Base-by-base conservation (phyloP, 306 rosid species). In the Aeschynomene evenia region DNA sequence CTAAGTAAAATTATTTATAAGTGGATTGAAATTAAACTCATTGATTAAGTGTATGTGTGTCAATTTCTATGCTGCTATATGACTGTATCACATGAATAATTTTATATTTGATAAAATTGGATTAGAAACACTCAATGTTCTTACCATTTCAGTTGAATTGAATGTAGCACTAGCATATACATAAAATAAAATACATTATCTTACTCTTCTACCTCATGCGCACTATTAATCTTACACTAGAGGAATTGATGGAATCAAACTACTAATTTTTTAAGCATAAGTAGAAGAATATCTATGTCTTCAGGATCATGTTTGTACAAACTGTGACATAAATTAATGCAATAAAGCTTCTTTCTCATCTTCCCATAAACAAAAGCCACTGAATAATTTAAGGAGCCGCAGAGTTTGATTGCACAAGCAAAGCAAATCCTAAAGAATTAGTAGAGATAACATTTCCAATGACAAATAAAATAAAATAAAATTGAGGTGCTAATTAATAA, bases 111-210 rank as follows among this genome's bases (percentile, higher is more conserved):
- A n/a, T n/a, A n/a, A n/a, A 24, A 24, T 22, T 36, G 36, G 10
- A 53, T 12, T 13, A 20, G 37, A 5, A 8, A 55, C 5, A 26
- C 8, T 9, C 60, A 14, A 56, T 40, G 13, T 28, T 56, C 21
- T 59, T 61, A 9, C 43, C 92, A 84, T 50, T 86, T 86, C 54
- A 63, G 42, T 39, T 40, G 4, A 16, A 46, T 33, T n/a, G 14
- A 16, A 8, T 43, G 43, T 2, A 37, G 13, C 43, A 37, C 43
- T 9, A 1, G 43, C 68, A 7, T 24, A 26, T 58, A 26, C n/a
- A 4, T 16, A 20, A 58, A 21, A 28, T 51, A 22, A 62, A 33
- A 54, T 55, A 18, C 19, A 63, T 55, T 64, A 55, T 65, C 70
- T 62, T 37, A 31, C 39, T 45, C 43, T 36, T 16, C 64, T 14